Evolutionary conservation across 768 basidiomycete species (phyloP).

Genomic region (Mycena albidolilacea): DNA sequence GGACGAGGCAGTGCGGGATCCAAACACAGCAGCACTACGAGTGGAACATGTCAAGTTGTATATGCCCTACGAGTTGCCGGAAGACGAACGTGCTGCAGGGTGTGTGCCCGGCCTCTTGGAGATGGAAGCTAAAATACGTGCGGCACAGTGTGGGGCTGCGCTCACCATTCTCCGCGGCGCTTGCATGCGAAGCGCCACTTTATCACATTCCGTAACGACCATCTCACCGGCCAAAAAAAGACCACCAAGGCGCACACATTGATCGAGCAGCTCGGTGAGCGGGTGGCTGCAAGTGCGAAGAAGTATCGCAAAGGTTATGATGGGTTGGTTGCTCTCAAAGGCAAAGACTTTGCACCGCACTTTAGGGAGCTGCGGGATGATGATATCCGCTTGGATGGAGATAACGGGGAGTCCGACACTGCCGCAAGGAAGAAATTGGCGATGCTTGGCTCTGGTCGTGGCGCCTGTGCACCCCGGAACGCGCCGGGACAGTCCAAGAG

Average conservation of each 20-base stretch:
- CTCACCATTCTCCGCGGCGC: slow-evolving; percentile 8
- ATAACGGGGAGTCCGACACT: slow-evolving; percentile 13
- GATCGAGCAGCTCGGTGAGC: slow-evolving; percentile 23
- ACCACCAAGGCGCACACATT: slow-evolving; percentile 12
- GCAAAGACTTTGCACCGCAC: neutral
- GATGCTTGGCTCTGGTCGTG: slow-evolving; percentile 1
- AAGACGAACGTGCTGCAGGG: neutral
- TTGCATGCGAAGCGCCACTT: slow-evolving; percentile 32
- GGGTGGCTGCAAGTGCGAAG: neutral
- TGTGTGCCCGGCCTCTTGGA: neutral
- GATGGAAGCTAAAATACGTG: slow-evolving; percentile 29
- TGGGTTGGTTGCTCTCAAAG: neutral
- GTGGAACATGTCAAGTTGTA: slow-evolving; percentile 31
- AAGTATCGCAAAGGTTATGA: neutral
- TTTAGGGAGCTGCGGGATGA: neutral
- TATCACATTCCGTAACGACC: slow-evolving; percentile 20
- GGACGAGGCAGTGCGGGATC: too few relatives aligned
- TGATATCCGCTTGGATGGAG: slow-evolving; percentile 23
- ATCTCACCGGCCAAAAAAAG: slow-evolving; percentile 18
- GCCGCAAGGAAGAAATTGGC: slow-evolving; percentile 25
- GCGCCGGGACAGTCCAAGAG: slow-evolving; percentile 8
- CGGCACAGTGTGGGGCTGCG: slow-evolving; percentile 14
- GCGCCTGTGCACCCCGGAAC: slow-evolving; percentile 2
- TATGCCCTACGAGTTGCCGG: slow-evolving; percentile 14
- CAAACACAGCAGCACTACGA: neutral